Percentiles rank a stretch among this genome's conserved stretches.
Evolutionary conservation across 2,329 filamentous ascomycete genomes (phyloP).

Genomic region (Colletotrichum sp.): DNA sequence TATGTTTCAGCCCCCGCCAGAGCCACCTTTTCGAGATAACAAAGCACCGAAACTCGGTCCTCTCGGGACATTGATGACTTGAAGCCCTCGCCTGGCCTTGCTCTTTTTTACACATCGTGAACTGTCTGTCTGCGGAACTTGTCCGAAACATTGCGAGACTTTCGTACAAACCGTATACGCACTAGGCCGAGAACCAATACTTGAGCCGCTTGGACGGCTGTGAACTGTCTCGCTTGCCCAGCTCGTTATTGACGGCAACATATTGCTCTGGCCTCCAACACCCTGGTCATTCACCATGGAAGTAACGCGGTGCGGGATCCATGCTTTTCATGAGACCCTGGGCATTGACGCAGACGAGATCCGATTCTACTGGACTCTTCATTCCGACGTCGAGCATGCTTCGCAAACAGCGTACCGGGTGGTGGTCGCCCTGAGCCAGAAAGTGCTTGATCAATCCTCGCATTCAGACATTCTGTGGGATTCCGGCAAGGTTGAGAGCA

Average conservation of each 20-base stretch:
- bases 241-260: background rate
- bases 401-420: constrained; percentile 35
- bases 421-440: background rate
- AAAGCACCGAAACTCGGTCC: constrained; percentile 7
- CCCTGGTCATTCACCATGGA: constrained; percentile 24
- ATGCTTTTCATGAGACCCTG: constrained; percentile 41
- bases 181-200: background rate
- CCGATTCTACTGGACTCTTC: constrained; percentile 38
- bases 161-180: no score
- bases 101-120: background rate
- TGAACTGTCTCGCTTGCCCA: background rate
- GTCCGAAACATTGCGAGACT: background rate
- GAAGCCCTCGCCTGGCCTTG: background rate
- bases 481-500: constrained; percentile 23
- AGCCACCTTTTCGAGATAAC: background rate
- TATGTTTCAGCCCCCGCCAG: background rate
- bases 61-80: background rate
- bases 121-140: background rate
- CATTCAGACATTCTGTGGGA: constrained; percentile 18
- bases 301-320: constrained; percentile 38
- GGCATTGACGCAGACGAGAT: constrained; percentile 43
- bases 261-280: background rate
- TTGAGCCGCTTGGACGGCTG: background rate
- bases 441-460: background rate
- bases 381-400: constrained; percentile 31